Evolutionary conservation across 257 asterid genomes (phyloP).

Genomic region (Mitragyna speciosa): DNA sequence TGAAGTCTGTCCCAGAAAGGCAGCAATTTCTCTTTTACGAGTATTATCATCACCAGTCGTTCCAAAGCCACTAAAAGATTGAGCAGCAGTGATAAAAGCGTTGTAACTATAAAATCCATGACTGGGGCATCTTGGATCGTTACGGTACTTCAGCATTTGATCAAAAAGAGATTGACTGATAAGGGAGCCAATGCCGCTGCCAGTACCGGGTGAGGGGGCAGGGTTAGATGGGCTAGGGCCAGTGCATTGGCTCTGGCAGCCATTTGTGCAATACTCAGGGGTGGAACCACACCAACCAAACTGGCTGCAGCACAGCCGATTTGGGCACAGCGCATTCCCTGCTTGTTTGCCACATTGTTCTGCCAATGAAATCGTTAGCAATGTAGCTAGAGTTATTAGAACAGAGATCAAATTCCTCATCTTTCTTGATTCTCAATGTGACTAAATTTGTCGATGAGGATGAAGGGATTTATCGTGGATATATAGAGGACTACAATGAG

Average conservation of each 20-base stretch:
- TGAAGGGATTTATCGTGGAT: neutral
- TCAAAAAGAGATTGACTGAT: conserved; percentile 19
- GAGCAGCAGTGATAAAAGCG: conserved; percentile 33
- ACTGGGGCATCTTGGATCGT: conserved; percentile 21
- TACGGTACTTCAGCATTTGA: conserved; percentile 28
- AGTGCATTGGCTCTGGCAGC: conserved; percentile 37
- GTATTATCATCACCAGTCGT: conserved; percentile 31
- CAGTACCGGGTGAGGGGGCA: conserved; percentile 10
- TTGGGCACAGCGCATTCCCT: conserved; percentile 35
- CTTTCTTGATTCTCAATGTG: neutral
- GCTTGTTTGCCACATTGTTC: conserved; percentile 39
- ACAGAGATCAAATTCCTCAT: conserved; percentile 14
- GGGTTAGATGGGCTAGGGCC: neutral
- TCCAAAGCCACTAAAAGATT: conserved; percentile 32
- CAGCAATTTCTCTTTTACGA: conserved; percentile 32
- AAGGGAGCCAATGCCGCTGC: conserved; percentile 11
- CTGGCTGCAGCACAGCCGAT: conserved; percentile 32
- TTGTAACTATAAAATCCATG: conserved; percentile 34
- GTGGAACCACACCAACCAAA: conserved; percentile 34
- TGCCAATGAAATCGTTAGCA: conserved; percentile 9
- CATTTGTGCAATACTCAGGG: conserved; percentile 9
- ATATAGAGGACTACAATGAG: neutral
- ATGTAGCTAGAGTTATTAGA: conserved; percentile 9
- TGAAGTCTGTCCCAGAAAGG: conserved; percentile 42
- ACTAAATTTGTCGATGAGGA: neutral